A percentile compares a stretch with the other conserved stretches of the same genome.
phyloP scores from a whole-genome alignment of 805 yeast genomes.

The Hyphopichia homilentoma region DNA sequence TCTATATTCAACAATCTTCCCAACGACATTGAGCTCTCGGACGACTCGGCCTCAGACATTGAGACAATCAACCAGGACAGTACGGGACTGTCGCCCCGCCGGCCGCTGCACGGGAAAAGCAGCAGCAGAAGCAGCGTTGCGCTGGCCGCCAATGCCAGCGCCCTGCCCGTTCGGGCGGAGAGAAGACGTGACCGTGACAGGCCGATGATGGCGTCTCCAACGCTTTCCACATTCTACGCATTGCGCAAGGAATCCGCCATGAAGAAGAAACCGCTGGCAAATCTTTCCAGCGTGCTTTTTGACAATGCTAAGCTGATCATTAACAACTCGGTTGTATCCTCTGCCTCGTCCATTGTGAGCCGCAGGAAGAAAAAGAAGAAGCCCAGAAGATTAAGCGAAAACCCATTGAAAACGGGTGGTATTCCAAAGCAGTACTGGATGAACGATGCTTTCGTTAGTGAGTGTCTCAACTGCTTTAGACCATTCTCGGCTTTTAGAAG shows the following conservation, averaged over 20 bases:
- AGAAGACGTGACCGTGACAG: constrained; percentile 18
- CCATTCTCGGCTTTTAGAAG: constrained; percentile 83
- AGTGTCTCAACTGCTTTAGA: constrained; percentile 79
- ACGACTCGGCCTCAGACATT: constrained; percentile 41
- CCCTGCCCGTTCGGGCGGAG: constrained; percentile 15
- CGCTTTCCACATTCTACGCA: constrained; percentile 23
- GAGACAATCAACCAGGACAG: constrained; percentile 27
- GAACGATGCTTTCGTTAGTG: constrained; percentile 89
- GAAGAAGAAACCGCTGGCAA: constrained; percentile 25
- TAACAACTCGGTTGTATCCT: constrained; percentile 24
- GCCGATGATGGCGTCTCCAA: constrained; percentile 14
- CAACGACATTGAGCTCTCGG: constrained; percentile 43
- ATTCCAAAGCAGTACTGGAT: constrained; percentile 87
- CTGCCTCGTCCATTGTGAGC: constrained; percentile 27
- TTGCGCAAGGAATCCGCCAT: constrained; percentile 12
- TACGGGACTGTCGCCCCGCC: constrained; percentile 7
- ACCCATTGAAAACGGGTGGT: constrained; percentile 46
- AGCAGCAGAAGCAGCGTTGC: constrained; percentile 17
- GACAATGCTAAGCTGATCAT: constrained; percentile 38
- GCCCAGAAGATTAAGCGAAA: constrained; percentile 30
- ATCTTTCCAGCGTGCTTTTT: constrained; percentile 28
- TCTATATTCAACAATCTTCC: constrained; percentile 44
- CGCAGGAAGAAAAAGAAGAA: constrained; percentile 21
- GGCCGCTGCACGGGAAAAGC: constrained; percentile 1
- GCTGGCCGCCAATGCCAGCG: constrained; percentile 21